These are phyloP conservation scores for Plasmopara viticola DNA, from an alignment of 352 stramenopile genomes.

Conservation along the genomic window DNA sequence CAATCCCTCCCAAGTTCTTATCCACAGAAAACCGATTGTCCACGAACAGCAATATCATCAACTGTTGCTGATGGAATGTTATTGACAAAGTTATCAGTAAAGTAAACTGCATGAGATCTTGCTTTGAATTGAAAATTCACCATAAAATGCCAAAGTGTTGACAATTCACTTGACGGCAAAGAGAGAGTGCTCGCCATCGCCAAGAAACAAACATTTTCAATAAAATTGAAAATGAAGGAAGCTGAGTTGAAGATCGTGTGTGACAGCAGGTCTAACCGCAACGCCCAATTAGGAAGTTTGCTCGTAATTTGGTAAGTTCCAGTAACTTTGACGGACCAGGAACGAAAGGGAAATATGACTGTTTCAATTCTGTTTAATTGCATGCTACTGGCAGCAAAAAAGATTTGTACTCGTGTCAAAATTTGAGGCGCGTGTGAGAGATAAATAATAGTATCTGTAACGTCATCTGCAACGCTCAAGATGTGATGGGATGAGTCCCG, in stretches of 20 bases:
- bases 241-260: neutral
- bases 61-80: neutral
- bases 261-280: neutral
- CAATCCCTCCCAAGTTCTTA: too few species aligned
- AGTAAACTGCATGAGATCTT: too few species aligned
- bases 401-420: neutral
- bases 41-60: neutral
- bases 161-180: neutral
- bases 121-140: too few species aligned
- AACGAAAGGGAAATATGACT: neutral
- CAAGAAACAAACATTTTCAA: neutral
- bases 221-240: neutral
- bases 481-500: neutral
- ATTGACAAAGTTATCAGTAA: neutral
- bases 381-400: neutral
- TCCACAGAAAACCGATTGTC: too few species aligned
- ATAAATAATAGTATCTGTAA: neutral
- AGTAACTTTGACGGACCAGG: neutral
- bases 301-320: too few species aligned
- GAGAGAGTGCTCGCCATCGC: neutral
- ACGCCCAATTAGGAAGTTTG: neutral
- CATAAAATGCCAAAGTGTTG: too few species aligned
- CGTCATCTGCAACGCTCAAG: neutral
- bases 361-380: neutral
- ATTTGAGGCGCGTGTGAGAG: neutral